A percentile compares a stretch with the other conserved stretches of the same genome.
These are phyloP conservation scores for Candida sp. DNA, from an alignment of 1,139 yeast species.

Conservation along the genomic window DNA sequence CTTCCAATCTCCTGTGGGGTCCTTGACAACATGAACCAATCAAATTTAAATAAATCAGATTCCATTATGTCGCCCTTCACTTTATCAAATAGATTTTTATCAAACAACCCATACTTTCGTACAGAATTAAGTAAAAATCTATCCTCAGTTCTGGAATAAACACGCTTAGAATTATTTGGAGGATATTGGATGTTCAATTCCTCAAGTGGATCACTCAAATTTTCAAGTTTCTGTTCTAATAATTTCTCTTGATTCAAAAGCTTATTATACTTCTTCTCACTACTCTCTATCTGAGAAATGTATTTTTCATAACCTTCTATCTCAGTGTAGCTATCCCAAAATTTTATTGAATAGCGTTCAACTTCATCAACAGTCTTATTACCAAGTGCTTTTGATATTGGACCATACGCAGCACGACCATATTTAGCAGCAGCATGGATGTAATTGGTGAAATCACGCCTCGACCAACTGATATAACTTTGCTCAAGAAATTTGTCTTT, in stretches of 20 bases:
- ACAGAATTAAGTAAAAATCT: constrained; percentile 73
- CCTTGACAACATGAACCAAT: constrained; percentile 86
- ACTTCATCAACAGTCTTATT: constrained; percentile 73
- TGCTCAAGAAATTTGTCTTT: constrained; percentile 60
- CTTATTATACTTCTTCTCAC: constrained; percentile 76
- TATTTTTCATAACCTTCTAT: constrained; percentile 88
- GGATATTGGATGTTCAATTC: constrained; percentile 80
- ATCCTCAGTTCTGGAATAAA: constrained; percentile 85
- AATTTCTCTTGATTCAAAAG: constrained; percentile 63
- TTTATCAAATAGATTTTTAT: constrained; percentile 67
- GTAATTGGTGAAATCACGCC: constrained; percentile 86
- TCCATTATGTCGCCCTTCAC: constrained; percentile 72
- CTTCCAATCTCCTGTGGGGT: constrained; percentile 82
- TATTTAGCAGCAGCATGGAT: constrained; percentile 76
- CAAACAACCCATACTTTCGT: constrained; percentile 71
- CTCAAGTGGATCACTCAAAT: constrained; percentile 66
- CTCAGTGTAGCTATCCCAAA: constrained; percentile 70
- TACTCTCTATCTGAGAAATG: constrained; percentile 79
- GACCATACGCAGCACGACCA: constrained; percentile 64
- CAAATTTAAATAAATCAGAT: constrained; percentile 78
- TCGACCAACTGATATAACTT: constrained; percentile 80
- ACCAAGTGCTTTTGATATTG: constrained; percentile 64
- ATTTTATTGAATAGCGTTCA: constrained; percentile 59
- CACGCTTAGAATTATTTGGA: constrained; percentile 85
- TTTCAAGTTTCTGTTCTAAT: constrained; percentile 60